phyloP scores from a whole-genome alignment of 108 stramenopile genomes.

The Cyclostephanos tholiformis region DNA sequence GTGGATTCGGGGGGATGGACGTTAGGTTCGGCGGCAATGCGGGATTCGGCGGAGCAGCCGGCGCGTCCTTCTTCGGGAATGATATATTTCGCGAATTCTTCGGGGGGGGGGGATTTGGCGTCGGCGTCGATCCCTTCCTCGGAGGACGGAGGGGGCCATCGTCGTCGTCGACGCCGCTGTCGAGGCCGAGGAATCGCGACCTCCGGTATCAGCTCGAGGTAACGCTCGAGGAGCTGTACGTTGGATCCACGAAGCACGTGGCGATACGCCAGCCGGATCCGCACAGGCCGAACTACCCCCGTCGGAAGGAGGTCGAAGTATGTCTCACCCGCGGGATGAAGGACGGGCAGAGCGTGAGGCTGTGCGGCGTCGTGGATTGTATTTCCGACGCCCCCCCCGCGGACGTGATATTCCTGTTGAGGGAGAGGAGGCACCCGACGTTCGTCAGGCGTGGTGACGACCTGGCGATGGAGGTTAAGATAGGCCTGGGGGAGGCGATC shows the following conservation, averaged over 20 bases:
- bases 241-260: constrained; percentile 57
- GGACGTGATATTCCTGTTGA: constrained; percentile 73
- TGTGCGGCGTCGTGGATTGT: constrained; percentile 75
- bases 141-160: background rate
- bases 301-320: constrained; percentile 63
- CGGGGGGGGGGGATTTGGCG: background rate
- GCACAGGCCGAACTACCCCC: constrained; percentile 27
- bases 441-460: constrained; percentile 78
- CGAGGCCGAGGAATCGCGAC: constrained; percentile 56
- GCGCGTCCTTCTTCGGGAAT: constrained; percentile 20
- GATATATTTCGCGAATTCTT: constrained; percentile 42
- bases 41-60: constrained; percentile 21
- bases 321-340: constrained; percentile 59
- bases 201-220: constrained; percentile 78
- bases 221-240: constrained; percentile 80
- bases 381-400: constrained; percentile 61
- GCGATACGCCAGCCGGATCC: constrained; percentile 58
- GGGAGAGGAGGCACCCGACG: constrained; percentile 53
- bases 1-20: constrained; percentile 38
- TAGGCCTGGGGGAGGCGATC: constrained; percentile 69
- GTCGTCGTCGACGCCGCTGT: constrained; percentile 1
- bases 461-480: constrained; percentile 72
- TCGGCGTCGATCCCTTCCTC: constrained; percentile 16
- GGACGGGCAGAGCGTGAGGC: constrained; percentile 60
- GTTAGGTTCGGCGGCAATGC: constrained; percentile 14